Evolutionary conservation across 257 asterid species (phyloP), one percentile per base, ranked within the genome.

Genomic region (Plantago major): DNA sequence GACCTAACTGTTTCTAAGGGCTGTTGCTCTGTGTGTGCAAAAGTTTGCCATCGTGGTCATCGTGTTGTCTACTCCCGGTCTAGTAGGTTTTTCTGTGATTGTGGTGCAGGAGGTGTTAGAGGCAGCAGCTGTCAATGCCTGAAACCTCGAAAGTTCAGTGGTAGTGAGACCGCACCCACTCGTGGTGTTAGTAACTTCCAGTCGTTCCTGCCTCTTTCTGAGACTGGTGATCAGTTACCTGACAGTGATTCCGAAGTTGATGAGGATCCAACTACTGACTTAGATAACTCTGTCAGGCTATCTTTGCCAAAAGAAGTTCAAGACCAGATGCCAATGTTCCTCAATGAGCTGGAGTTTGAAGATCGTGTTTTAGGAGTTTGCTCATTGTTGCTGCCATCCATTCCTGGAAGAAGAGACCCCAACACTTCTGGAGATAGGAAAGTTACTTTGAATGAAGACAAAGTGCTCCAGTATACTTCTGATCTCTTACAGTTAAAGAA

Each of bases 101-200:
- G 99, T 74, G 99, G 99, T 42, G 99, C 97, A 11, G 99, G 99
- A 49, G 97, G 99, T 64, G 97, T 93, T 62, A 83, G 96, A 51
- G 99, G 99, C 45, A 89, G 87, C 85, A 85, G 90, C 66, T 93
- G 99, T 71, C 96, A 83, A 78, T 89, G 99, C 81, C 76, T 93
- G 80, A 89, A 93, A 73, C 97, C 99, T 71, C 87, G 99, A 67
- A 87, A 89, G 68, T 81, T 80, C 71, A 74, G 84, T 70, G 95
- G 95, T 67, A 77, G 82, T 67, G 82, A 67, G 66, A 74, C 54
- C 71, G 80, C 82, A 62, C 80, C 96, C 37, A 55, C 69, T 73
- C 88, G 83, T 4, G 65, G 76, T 73, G 58, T 85, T 62, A 79
- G 86, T 68, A 80, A 79, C 78, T 83, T 89, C 64, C 91, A 82